Percentiles rank a stretch among this genome's conserved stretches.
Conservation (phyloP, 352 stramenopile species). For the Thalassiosira hispida region DNA sequence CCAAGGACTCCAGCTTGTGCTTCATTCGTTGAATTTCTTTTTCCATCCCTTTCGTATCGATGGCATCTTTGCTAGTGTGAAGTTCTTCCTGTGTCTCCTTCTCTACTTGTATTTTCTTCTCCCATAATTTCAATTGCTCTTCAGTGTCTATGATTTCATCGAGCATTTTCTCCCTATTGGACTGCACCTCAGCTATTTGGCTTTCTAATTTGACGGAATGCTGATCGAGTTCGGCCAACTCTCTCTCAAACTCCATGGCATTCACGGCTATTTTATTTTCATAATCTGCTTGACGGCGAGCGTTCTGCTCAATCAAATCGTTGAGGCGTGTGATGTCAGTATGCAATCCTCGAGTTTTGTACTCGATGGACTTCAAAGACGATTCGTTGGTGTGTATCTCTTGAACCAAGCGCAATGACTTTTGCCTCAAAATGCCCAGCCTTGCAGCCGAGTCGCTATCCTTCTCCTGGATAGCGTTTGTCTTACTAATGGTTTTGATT, state of each 20-base stretch:
- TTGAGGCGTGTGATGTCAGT: slow-evolving; percentile 92
- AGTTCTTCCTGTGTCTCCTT: slow-evolving; percentile 94
- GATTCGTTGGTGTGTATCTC: slow-evolving; percentile 82
- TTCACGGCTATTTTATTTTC: slow-evolving; percentile 89
- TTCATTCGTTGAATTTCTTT: slow-evolving; percentile 96
- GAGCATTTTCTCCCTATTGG: slow-evolving; percentile 89
- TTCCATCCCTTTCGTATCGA: slow-evolving; percentile 92
- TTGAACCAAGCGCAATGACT: slow-evolving; percentile 88
- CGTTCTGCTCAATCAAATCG: slow-evolving; percentile 91
- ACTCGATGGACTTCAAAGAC: slow-evolving; percentile 88
- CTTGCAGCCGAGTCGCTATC: slow-evolving; percentile 91
- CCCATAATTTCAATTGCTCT: slow-evolving; percentile 92
- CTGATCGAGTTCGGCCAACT: slow-evolving; percentile 91
- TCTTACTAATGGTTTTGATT: slow-evolving; percentile 88
- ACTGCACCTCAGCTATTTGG: slow-evolving; percentile 85
- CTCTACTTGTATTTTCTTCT: slow-evolving; percentile 96
- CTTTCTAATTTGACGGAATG: slow-evolving; percentile 86
- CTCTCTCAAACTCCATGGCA: slow-evolving; percentile 90
- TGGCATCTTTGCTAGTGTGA: slow-evolving; percentile 91
- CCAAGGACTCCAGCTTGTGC: slow-evolving; percentile 89
- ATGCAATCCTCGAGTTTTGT: slow-evolving; percentile 87
- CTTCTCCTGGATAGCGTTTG: slow-evolving; percentile 88
- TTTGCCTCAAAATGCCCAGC: slow-evolving; percentile 90
- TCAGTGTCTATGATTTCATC: slow-evolving; percentile 91
- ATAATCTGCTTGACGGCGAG: slow-evolving; percentile 85